A percentile compares a stretch with the other conserved stretches of the same genome.
phyloP scores from a whole-genome alignment of 306 rosid genomes.

The Spatholobus suberectus region DNA sequence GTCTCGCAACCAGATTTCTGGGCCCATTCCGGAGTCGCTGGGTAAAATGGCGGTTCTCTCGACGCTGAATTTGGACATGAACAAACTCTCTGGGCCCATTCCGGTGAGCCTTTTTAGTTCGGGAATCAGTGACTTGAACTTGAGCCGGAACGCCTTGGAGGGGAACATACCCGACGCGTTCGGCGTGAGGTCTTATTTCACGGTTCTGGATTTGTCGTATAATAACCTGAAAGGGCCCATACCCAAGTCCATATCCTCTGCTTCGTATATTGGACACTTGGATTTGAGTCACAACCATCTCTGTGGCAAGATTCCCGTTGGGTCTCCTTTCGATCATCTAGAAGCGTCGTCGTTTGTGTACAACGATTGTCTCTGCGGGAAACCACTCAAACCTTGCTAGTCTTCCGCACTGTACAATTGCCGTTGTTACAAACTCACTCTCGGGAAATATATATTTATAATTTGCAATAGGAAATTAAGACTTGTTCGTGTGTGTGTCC shows the following conservation, averaged over 20 bases:
- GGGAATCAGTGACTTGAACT: conserved; percentile 67
- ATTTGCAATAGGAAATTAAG: background rate
- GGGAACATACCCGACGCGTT: conserved; percentile 74
- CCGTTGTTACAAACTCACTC: background rate
- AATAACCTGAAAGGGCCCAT: conserved; percentile 66
- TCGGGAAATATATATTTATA: background rate
- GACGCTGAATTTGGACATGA: conserved; percentile 71
- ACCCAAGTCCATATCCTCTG: conserved; percentile 63
- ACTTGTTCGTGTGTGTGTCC: conserved; percentile 14
- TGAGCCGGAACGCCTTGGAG: conserved; percentile 63
- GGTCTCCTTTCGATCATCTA: conserved; percentile 88
- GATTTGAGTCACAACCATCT: conserved; percentile 94
- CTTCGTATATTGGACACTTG: conserved; percentile 83
- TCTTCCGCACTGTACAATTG: background rate
- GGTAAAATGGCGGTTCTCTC: conserved; percentile 89
- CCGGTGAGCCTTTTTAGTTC: conserved; percentile 67
- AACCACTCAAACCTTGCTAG: conserved; percentile 78
- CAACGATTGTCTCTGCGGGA: conserved; percentile 92
- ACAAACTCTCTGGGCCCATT: conserved; percentile 60
- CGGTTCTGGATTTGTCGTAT: conserved; percentile 71
- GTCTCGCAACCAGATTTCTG: conserved; percentile 66
- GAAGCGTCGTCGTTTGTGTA: conserved; percentile 81
- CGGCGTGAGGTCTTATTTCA: conserved; percentile 72
- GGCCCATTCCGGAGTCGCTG: conserved; percentile 62
- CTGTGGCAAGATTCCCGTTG: conserved; percentile 81